Evolutionary conservation across 2,329 filamentous ascomycete species (phyloP), one percentile per base, ranked within the genome.

Genomic region (Exophiala viscosa): DNA sequence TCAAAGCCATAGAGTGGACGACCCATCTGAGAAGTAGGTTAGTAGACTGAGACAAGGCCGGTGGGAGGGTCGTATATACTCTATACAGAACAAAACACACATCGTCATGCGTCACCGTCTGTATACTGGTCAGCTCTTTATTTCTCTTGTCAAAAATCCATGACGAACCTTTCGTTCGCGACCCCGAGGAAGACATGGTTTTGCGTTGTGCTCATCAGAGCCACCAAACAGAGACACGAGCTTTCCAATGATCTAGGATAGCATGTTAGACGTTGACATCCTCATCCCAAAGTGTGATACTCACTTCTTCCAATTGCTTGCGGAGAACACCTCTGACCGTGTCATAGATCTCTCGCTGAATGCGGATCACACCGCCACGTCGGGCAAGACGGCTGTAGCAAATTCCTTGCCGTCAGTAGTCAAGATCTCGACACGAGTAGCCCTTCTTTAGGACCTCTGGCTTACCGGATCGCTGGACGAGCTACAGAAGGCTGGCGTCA

Each of bases 301-400:
- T 45, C 48, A 69, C 68, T 10, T 62, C 53, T 0, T 45, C 38
- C 0, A 71, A 41, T 0, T 64, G 55, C 0, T 57, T 45, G 11
- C 57, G 55, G 0, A 70, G 5, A 0, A 64, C 64, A 0, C 47
- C 3, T 0, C 69, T 59, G 2, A 64, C 57, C 1, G 64, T 61
- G 0, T 65, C 48, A 17, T 71, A 71, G 1, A 70, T 64, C 0
- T 58, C 60, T 0, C 20, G 44, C 5, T 66, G 62, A 0, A 72
- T 70, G 0, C 69, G 48, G 0, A 59, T 41, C 0, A 71, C 59
- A 0, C 70, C 70, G 0, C 66, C 70, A 3, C 69, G 66, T 1
- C 70, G 68, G 2, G 69, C 69, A 1, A 71, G 68, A 31, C 53
- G 50, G 14, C 52, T 49, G 45, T 7, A 11, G 10, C 10, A 8